Base-by-base conservation (phyloP, 73 alveolate genomes). In the Urostyla sp. region DNA sequence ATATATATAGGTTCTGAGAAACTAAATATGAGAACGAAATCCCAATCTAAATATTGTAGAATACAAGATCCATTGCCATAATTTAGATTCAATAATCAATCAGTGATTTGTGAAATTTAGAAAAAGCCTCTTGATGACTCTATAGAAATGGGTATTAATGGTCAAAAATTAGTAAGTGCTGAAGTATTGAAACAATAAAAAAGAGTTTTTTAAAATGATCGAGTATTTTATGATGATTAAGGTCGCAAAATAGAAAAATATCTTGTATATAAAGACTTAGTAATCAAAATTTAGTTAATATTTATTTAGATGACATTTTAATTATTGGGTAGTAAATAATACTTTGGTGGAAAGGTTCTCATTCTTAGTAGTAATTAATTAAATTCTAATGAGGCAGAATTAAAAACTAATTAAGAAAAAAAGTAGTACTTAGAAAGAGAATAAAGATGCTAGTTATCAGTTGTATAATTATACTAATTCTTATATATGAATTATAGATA, bases 1-100 rank as follows among this genome's bases (percentile, higher is more conserved):
- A n/a, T n/a, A n/a, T n/a, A n/a, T n/a, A n/a, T n/a, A n/a, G 87
- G 78, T 50, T 60, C 67, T 15, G 93, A 85, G 82, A 75, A 85
- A 40, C 7, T 80, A 21, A 69, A 69, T 27, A 69, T 69, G 72
- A 5, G 84, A 31, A 27, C 72, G 36, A 69, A 69, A 56, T 13
- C 52, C 10, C 76, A 52, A 4, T 59, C 37, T 34, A 11, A 11
- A 3, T 59, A 35, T 34, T 7, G 34, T 23, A 59, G n/a, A n/a
- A n/a, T n/a, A n/a, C n/a, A n/a, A n/a, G n/a, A n/a, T n/a, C n/a
- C n/a, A n/a, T n/a, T n/a, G n/a, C n/a, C n/a, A n/a, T n/a, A n/a
- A n/a, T n/a, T n/a, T n/a, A n/a, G n/a, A n/a, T n/a, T n/a, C n/a
- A n/a, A n/a, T n/a, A n/a, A n/a, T n/a, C n/a, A n/a, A n/a, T n/a